phyloP scores from a whole-genome alignment of 2,329 filamentous ascomycete species.

The Ophiocordyceps unilateralis region DNA sequence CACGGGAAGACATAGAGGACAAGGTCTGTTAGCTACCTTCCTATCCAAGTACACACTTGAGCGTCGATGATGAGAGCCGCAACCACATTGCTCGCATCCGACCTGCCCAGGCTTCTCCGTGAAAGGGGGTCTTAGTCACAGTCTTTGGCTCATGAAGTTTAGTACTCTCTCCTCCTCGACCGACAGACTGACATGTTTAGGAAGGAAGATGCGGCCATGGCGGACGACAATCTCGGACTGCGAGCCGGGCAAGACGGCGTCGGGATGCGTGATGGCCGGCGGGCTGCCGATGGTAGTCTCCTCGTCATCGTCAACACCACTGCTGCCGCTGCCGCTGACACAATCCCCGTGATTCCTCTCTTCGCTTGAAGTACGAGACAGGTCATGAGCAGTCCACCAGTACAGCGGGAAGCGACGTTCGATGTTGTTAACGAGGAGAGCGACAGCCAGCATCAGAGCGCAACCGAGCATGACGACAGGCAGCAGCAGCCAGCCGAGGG shows the following conservation, averaged over 20 bases:
- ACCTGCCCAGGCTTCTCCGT: too few species aligned
- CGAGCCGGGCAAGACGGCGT: neutral
- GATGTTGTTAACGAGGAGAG: conserved; percentile 52
- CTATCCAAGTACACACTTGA: too few species aligned
- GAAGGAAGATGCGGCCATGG: neutral
- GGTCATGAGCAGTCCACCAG: conserved; percentile 43
- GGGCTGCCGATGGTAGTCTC: neutral
- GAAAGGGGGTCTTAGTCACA: too few species aligned
- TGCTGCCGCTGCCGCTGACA: neutral
- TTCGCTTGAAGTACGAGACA: conserved; percentile 4
- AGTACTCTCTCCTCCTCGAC: neutral
- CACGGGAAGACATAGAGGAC: too few species aligned
- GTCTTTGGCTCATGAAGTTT: neutral
- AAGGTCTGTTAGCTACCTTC: too few species aligned
- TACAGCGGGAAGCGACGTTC: conserved; percentile 49
- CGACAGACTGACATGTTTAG: neutral
- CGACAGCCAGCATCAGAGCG: conserved; percentile 41
- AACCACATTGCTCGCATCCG: too few species aligned
- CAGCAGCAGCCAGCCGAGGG: conserved; percentile 52
- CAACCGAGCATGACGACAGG: conserved; percentile 44
- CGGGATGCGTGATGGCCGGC: neutral
- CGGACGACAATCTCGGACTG: neutral
- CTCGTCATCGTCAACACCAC: conserved; percentile 1
- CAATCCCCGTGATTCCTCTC: too few species aligned
- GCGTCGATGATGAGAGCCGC: too few species aligned